Base-by-base conservation (phyloP, 2,329 filamentous ascomycete species). In the Paramyrothecium roridum region DNA sequence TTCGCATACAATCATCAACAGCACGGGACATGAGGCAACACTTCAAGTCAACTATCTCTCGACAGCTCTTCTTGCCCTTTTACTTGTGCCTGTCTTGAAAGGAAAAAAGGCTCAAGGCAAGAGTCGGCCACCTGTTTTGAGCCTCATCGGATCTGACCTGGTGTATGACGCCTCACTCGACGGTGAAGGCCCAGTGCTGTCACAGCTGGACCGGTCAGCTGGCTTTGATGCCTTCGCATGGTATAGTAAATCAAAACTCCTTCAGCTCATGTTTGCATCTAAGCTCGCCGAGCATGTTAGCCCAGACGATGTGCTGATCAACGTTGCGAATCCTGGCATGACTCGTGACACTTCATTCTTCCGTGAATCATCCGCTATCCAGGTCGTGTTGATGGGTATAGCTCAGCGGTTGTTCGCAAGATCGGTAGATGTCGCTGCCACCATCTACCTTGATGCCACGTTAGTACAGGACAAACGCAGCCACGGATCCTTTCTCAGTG, bases 251-350 rank as follows among this genome's bases (percentile, higher is more conserved):
- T 61, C 59, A 20, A 76, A 76, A 54, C 63, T 67, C 0, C 59
- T 76, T 0, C 59, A 61, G 2, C 68, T 71, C 22, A 59, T 75
- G 26, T 76, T 74, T 60, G 59, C 69, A 2, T 60, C 61, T 57
- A 72, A 73, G 52, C 58, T 79, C 0, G 63, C 61, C 6, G 70
- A 76, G 17, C 66, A 67, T 20, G 67, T 79, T 0, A 66, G 65
- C 1, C 58, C 72, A 0, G 68, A 77, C 2, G 71, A 78, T 37
- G 72, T 79, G 0, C 57, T 76, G 8, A 65, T 82, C 45, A 82
- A 80, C 52, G 56, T 79, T 2, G 76, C 74, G 1, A 77, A 79
- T 20, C 80, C 80, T 1, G 79, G 76, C 0, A 67, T 72, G 48
- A 67, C 73, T 8, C 72, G 67, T 37, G 77, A 75, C 3, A 82